Base-by-base conservation (phyloP, 2,329 filamentous ascomycete genomes). In the Escovopsis sp. region DNA sequence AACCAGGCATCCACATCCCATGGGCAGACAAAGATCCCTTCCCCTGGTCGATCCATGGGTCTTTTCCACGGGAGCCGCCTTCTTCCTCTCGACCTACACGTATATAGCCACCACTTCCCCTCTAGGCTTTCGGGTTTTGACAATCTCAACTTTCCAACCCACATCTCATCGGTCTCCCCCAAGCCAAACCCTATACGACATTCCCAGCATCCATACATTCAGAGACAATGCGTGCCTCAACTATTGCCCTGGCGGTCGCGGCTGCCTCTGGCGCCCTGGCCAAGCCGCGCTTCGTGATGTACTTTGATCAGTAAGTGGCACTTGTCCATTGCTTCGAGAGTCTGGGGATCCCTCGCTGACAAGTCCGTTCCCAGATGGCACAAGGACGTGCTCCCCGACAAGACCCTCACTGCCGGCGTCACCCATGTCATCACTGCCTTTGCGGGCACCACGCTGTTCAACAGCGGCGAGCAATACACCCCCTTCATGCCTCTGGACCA, bases 351-450 rank as follows among this genome's bases (percentile, higher is more conserved):
- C 17, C 19, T 9, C 16, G 31, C 31, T 33, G 9, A 21, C 31
- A 19, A 16, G n/a, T n/a, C n/a, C n/a, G 29, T 6, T 31, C 18
- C 4, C 11, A 66, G 62, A 48, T 66, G 52, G 37, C 62, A 68
- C 39, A 56, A 43, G 1, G 39, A 41, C 3, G 49, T 43, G 11
- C 48, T 65, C 0, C 64, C 56, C 0, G 29, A 48, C 39, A 56
- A 50, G 29, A 44, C 51, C 2, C 40, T 61, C 17, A 65, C 63
- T 0, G 44, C 54, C 2, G 54, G 61, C 18, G 60, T 75, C 42
- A 72, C 64, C 17, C 62, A 73, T 44, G 68, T 71, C 21, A 63
- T 70, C 39, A 66, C 70, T 41, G 60, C 62, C 2, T 75, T 74
- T 41, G 69, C 71, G 34, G 57, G 57, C 34, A 66, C 66, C 0